Evolutionary conservation across 2,329 filamentous ascomycete species (phyloP), one percentile per base, ranked within the genome.

Genomic region (Endoconidiophora polonica): DNA sequence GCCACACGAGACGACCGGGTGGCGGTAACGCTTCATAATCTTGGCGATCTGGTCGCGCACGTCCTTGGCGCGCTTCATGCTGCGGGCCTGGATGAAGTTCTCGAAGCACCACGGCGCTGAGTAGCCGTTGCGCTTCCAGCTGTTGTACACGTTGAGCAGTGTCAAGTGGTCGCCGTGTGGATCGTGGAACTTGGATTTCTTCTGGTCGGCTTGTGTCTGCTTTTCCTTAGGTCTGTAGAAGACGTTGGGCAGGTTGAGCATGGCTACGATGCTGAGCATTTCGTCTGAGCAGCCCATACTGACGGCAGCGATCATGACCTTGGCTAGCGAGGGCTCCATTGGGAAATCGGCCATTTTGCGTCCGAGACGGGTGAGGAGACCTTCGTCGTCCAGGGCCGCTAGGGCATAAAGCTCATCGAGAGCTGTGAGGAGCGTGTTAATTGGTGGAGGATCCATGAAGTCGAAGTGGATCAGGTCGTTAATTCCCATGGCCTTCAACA

Each of bases 401-500:
- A 98, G 70, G 0, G 87, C 86, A 60, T 98, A 98, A 0, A 98
- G 72, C 61, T 96, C 91, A 65, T 98, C 93, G 3, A 98, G 70
- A 0, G 91, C 91, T 46, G 87, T 94, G 55, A 98, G 74, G 86
- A 96, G 95, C 10, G 91, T 96, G 59, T 96, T 95, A 26, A 91
- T 91, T 0, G 91, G 91, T 0, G 91, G 91, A 0, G 91, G 88
- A 59, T 98, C 91, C 90, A 98, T 96, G 59, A 98, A 98, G 65
- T 96, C 90, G 59, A 98, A 98, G 61, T 94, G 87, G 10, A 98
- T 73, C 1, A 98, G 71, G 61, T 98, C 91, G 60, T 98, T 96
- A 64, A 98, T 96, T 2, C 93, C 91, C 87, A 98, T 96, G 0
- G 91, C 91, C 63, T 98, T 98, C 46, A 98, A 75, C 84, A 95